phyloP scores from a whole-genome alignment of 2,329 filamentous ascomycete species.

The Colletotrichum sp. region DNA sequence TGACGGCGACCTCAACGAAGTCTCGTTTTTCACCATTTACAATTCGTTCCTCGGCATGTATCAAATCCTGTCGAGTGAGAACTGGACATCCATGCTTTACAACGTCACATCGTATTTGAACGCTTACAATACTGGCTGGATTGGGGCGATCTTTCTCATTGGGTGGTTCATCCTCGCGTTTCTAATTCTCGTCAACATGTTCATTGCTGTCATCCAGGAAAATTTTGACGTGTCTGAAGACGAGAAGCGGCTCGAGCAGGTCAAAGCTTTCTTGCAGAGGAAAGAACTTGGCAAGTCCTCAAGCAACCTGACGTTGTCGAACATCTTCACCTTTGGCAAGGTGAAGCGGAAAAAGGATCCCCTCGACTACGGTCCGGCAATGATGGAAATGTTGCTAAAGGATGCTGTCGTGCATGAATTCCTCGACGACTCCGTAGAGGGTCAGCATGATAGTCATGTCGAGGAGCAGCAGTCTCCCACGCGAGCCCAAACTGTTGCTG shows the following conservation, averaged over 20 bases:
- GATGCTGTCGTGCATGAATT: slow-evolving; percentile 96
- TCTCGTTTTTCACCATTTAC: slow-evolving; percentile 89
- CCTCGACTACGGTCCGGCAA: slow-evolving; percentile 88
- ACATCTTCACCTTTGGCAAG: slow-evolving; percentile 69
- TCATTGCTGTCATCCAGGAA: slow-evolving; percentile 99
- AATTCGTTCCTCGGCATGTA: slow-evolving; percentile 99
- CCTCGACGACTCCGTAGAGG: slow-evolving; percentile 73
- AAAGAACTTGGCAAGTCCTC: slow-evolving; percentile 79
- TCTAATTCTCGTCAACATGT: slow-evolving; percentile 98
- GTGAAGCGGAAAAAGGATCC: slow-evolving; percentile 74
- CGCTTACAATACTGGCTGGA: slow-evolving; percentile 79
- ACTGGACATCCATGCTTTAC: slow-evolving; percentile 92
- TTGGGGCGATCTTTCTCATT: slow-evolving; percentile 88
- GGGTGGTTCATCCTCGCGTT: slow-evolving; percentile 96
- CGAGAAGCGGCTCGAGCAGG: slow-evolving; percentile 95
- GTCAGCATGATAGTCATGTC: slow-evolving; percentile 37
- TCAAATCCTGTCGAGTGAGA: slow-evolving; percentile 92
- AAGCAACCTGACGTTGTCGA: slow-evolving; percentile 77
- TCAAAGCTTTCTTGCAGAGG: slow-evolving; percentile 90
- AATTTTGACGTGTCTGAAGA: slow-evolving; percentile 99
- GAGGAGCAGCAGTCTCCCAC: slow-evolving; percentile 37
- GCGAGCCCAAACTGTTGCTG: slow-evolving; percentile 34
- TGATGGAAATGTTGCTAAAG: slow-evolving; percentile 95
- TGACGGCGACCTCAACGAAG: slow-evolving; percentile 65
- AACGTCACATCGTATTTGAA: slow-evolving; percentile 74